Conservation (phyloP, 2,329 filamentous ascomycete species). For the Tolypocladium tropicale region DNA sequence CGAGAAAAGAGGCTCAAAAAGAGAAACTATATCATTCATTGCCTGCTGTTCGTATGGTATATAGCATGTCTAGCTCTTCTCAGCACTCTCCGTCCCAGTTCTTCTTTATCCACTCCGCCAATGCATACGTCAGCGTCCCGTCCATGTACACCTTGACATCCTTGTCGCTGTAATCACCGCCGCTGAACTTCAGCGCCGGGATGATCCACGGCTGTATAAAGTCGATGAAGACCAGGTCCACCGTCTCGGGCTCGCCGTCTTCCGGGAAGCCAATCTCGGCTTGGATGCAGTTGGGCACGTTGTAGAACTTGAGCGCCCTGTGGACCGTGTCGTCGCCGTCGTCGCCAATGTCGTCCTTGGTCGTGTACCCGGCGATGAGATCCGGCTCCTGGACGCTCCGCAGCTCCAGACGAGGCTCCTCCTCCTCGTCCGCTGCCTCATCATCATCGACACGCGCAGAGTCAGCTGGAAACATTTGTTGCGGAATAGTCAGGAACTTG, state of each 20-base stretch:
- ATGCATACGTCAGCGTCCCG: slow-evolving; percentile 42
- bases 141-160: slow-evolving; percentile 43
- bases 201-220: slow-evolving; percentile 81
- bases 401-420: slow-evolving; percentile 20
- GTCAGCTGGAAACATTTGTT: slow-evolving; percentile 23
- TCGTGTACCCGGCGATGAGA: slow-evolving; percentile 70
- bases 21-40: not conserved
- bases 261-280: slow-evolving; percentile 52
- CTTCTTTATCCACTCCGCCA: slow-evolving; percentile 46
- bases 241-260: slow-evolving; percentile 50
- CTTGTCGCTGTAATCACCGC: slow-evolving; percentile 35
- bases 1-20: no score
- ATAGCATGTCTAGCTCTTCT: not conserved
- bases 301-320: slow-evolving; percentile 60
- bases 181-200: slow-evolving; percentile 55
- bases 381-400: slow-evolving; percentile 15
- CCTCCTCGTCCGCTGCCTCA: slow-evolving; percentile 5
- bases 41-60: not conserved
- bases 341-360: slow-evolving; percentile 67
- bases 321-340: slow-evolving; percentile 92
- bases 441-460: slow-evolving; percentile 2
- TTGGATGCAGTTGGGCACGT: slow-evolving; percentile 76
- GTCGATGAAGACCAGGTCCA: slow-evolving; percentile 86
- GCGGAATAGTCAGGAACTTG: slow-evolving; percentile 38
- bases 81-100: slow-evolving; percentile 46